Percentiles rank a stretch among this genome's conserved stretches.
These are phyloP conservation scores for Eragrostis tef DNA, from an alignment of 202 grass and related monocot species.

Conservation along the genomic window DNA sequence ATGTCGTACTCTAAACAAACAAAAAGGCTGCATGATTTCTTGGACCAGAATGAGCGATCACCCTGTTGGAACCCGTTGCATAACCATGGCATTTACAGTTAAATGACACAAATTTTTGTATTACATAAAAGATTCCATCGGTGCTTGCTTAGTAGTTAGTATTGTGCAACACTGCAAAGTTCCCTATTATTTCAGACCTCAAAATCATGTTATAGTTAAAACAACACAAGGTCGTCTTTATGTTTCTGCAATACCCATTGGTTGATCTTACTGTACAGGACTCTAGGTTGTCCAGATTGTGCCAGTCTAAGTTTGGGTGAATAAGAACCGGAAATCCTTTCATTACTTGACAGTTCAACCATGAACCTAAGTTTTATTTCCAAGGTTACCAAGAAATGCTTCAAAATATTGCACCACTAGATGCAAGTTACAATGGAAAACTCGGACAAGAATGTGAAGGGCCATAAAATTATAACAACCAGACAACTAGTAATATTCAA, in stretches of 20 bases:
- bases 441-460: not conserved
- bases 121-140: not conserved
- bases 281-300: not conserved
- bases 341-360: not conserved
- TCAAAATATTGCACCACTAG: constrained; percentile 4
- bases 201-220: no score
- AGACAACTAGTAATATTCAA: not conserved
- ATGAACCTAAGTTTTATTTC: not conserved
- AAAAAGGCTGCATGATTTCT: not conserved
- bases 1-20: constrained; percentile 1
- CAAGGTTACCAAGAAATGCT: not conserved
- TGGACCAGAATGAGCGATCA: constrained; percentile 33
- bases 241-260: not conserved
- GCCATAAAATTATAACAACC: not conserved
- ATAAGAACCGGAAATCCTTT: not conserved
- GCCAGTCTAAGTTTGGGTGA: not conserved
- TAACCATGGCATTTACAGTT: not conserved
- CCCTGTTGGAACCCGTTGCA: not conserved
- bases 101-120: constrained; percentile 4
- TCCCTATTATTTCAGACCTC: not conserved
- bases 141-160: not conserved
- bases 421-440: not conserved
- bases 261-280: constrained; percentile 1
- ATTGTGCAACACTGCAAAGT: not conserved
- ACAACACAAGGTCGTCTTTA: not conserved